Evolutionary conservation across 106 monocot species (phyloP), one percentile per base, ranked within the genome.

Genomic region (Acanthochlamys bracteata): DNA sequence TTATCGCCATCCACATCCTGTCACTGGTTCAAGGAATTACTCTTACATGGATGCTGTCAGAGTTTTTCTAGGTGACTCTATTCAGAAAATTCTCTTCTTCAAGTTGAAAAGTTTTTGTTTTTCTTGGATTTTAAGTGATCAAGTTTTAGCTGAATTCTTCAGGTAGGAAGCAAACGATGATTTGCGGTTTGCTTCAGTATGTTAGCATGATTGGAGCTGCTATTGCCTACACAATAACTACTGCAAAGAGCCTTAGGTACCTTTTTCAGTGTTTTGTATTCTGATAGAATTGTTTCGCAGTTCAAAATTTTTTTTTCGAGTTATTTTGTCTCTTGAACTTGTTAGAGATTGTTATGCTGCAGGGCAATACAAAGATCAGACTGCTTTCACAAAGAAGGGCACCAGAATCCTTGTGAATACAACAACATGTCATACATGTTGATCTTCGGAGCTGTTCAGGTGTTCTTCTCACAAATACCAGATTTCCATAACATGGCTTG

Each of bases 401-500:
- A 75, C 40, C 15, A 57, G 11, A 76, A 81, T 53, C 66, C 61
- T 3, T 92, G 91, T 61, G 39, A 64, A 3, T 78, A 58, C 33
- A 60, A 68, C 11, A 54, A 63, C 20, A 67, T 21, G 43, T 60
- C 33, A 13, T 86, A 75, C 63, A 95, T 86, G 82, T 40, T 90
- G 27, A 10, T 80, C 41, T 95, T 95, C 77, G 94, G 94, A 20
- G 74, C 64, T 25, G 68, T 82, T 42, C 86, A 95, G 72, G 42
- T 86, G 3, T 9, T 86, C 12, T 75, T 79, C 27, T 90, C 89
- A 20, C 82, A 75, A 66, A 90, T 95, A 59, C 90, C 94, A 0
- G 82, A 84, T 64, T 84, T 95, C 33, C 86, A 90, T 20, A 75
- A 84, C 54, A 86, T 95, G 84, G 90, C 71, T 17, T 90, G 86